Evolutionary conservation across 2,329 filamentous ascomycete species (phyloP), one percentile per base, ranked within the genome.

Genomic region (Epichloe typhina): DNA sequence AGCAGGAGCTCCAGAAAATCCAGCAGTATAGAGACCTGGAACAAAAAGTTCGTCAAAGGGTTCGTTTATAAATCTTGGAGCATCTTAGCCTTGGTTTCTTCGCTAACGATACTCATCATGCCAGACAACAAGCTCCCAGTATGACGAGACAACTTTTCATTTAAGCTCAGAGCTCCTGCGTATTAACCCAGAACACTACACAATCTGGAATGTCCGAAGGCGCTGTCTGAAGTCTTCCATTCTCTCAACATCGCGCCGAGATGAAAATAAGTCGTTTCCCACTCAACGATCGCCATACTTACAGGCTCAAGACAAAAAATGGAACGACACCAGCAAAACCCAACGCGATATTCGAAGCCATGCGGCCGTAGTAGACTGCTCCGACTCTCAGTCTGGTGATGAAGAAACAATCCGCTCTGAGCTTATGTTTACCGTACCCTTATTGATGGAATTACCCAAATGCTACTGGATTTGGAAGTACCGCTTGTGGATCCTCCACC

Each of bases 391-490:
- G 4, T 13, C 13, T 23, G 35, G 23, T 33, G 40, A 36, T 13
- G 55, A 42, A 59, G 33, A 47, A 21, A 19, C 84, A 35, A 75
- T 97, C 54, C 76, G 79, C 45, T 72, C 77, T 50, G 93, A 98
- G 64, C 74, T 98, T 36, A 71, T 72, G 46, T 95, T 96, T 62
- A 83, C 91, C 36, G 79, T 96, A 40, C 87, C 88, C 0, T 76
- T 98, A 19, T 77, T 98, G 47, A 77, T 87, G 56, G 81, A 88
- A 57, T 91, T 82, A 57, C 93, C 93, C 6, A 98, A 98, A 66
- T 97, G 93, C 74, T 98, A 98, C 71, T 97, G 93, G 91, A 91
- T 98, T 61, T 98, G 93, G 93, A 95, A 95, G 59, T 91, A 96
- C 67, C 83, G 93, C 31, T 69, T 84, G 44, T 98, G 93, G 90